These are phyloP conservation scores for Cryptomeria japonica DNA, from an alignment of 75 land plant genomes.

Conservation along the genomic window DNA sequence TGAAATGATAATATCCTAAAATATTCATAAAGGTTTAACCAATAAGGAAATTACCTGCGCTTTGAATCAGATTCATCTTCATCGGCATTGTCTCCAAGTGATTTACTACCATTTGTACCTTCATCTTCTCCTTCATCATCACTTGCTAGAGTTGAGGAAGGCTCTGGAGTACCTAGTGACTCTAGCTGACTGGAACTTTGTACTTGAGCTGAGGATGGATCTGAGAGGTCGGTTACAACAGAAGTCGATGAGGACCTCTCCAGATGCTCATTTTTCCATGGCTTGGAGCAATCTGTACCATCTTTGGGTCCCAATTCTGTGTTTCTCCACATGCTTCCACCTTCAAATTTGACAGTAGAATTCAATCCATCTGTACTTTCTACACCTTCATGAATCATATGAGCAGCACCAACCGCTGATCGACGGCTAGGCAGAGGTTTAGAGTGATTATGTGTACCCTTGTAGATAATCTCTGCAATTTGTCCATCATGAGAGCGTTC, in stretches of 20 bases:
- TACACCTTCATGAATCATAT: conserved; percentile 16
- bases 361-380: conserved; percentile 27
- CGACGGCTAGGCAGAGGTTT: conserved; percentile 65
- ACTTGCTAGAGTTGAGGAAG: conserved; percentile 51
- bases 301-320: conserved; percentile 21
- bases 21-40: background rate
- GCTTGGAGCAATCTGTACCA: conserved; percentile 9
- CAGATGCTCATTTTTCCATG: conserved; percentile 36
- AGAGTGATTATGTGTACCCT: conserved; percentile 69
- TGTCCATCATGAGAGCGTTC: conserved; percentile 71
- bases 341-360: conserved; percentile 21
- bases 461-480: conserved; percentile 67
- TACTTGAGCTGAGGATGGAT: conserved; percentile 39
- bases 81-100: conserved; percentile 53
- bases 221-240: conserved; percentile 33
- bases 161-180: conserved; percentile 45
- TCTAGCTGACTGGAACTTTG: conserved; percentile 39
- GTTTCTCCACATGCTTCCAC: conserved; percentile 25
- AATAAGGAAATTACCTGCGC: conserved; percentile 48
- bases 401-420: conserved; percentile 33
- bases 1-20: background rate
- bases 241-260: conserved; percentile 43
- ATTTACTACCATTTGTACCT: conserved; percentile 57
- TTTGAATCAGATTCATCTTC: conserved; percentile 82
- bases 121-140: conserved; percentile 71